A percentile compares a stretch with the other conserved stretches of the same genome.
Evolutionary conservation across 1,284 basidiomycete genomes (phyloP).

Genomic region (Heterobasidion parviporum): DNA sequence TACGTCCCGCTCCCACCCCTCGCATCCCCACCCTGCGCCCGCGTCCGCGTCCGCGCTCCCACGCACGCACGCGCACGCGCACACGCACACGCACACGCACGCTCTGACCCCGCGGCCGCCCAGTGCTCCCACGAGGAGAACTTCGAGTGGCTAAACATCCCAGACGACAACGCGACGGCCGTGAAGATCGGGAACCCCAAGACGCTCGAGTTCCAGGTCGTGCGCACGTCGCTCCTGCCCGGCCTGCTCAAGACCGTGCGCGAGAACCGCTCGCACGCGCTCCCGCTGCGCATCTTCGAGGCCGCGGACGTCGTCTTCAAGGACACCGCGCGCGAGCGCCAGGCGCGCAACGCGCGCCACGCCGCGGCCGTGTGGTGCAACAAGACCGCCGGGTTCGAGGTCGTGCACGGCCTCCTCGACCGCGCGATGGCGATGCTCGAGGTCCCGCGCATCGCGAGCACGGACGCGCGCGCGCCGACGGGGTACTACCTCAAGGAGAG

Average conservation of each 20-base stretch:
- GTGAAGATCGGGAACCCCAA: constrained; percentile 96
- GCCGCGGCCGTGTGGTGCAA: constrained; percentile 93
- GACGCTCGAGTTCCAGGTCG: constrained; percentile 96
- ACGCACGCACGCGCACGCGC: not conserved
- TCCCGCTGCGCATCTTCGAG: constrained; percentile 94
- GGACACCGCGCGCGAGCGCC: constrained; percentile 71
- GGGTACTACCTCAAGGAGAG: constrained; percentile 93
- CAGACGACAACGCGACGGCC: constrained; percentile 75
- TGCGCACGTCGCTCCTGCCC: constrained; percentile 90
- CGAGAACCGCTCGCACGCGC: constrained; percentile 90
- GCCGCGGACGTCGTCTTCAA: constrained; percentile 91
- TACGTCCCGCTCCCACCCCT: constrained; percentile 28
- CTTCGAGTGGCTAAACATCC: constrained; percentile 85
- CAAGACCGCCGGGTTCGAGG: constrained; percentile 94
- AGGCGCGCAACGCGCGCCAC: constrained; percentile 81
- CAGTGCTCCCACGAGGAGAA: constrained; percentile 98
- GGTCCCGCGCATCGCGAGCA: constrained; percentile 67
- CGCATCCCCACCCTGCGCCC: not conserved
- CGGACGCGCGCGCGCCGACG: constrained; percentile 44
- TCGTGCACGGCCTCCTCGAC: constrained; percentile 92
- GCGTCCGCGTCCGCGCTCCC: constrained; percentile 16
- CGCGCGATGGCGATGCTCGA: constrained; percentile 93
- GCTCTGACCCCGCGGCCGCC: not conserved
- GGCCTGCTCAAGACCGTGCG: constrained; percentile 95
- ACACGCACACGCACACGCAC: not conserved